Evolutionary conservation across 1,284 basidiomycete genomes (phyloP), one percentile per base, ranked within the genome.

Genomic region (Mycena sp.): DNA sequence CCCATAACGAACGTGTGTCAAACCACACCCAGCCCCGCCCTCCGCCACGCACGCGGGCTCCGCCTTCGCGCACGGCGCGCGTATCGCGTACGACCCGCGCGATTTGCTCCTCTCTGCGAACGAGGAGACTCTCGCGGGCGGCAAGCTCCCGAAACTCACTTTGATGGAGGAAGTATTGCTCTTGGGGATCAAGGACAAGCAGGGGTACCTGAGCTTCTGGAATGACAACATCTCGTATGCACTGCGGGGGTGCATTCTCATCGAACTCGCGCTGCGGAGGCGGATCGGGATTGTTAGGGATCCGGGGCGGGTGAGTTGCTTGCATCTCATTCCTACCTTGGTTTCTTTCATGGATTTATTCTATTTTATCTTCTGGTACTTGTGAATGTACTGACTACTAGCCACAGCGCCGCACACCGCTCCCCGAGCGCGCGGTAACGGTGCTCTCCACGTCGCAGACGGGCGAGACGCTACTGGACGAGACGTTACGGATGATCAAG

Each of bases 211-310:
- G 19, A 96, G 94, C 1, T 97, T 98, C 77, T 97, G 94, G 95
- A 98, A 98, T 77, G 96, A 98, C 82, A 98, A 97, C 79, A 98
- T 98, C 69, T 97, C 95, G 0, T 98, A 98, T 77, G 95, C 96
- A 14, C 85, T 98, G 2, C 88, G 96, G 19, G 96, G 96, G 4
- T 98, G 96, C 76, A 98, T 98, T 72, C 86, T 98, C 66, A 91
- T 98, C 63, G 96, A 98, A 76, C 90, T 98, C 59, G 95, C 96
- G 0, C 86, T 98, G 16, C 87, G 96, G 44, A 85, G 94, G 67
- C 87, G 96, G 52, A 96, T 98, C 77, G 94, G 93, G 3, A 87
- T 98, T 70, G 90, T 95, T 49, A 86, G 87, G 69, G 95, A 98
- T 75, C 89, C 93, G 6, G 45, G 38, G 17, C 9, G 56, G 30